Evolutionary conservation across 768 basidiomycete species (phyloP).

Genomic region (Lactarius akahatsu): DNA sequence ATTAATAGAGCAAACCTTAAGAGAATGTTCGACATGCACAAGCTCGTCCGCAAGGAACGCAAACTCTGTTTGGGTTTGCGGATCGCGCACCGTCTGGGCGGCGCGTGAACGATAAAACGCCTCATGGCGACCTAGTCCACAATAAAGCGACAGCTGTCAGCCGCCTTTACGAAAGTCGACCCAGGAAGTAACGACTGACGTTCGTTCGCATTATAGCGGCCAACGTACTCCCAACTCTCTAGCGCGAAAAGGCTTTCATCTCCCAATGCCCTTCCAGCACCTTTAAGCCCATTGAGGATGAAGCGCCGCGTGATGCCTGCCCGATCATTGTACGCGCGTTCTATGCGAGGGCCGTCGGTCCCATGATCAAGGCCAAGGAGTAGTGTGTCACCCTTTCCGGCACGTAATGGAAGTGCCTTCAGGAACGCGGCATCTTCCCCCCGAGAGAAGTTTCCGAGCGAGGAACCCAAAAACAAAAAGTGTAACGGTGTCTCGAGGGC

Average conservation of each 20-base stretch:
- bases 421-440: slow-evolving; percentile 72
- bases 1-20: slow-evolving; percentile 59
- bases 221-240: slow-evolving; percentile 73
- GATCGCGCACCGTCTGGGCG: slow-evolving; percentile 56
- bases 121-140: slow-evolving; percentile 67
- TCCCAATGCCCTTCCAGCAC: slow-evolving; percentile 67
- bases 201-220: slow-evolving; percentile 53
- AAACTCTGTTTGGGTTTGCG: slow-evolving; percentile 44
- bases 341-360: slow-evolving; percentile 66
- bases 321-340: slow-evolving; percentile 83
- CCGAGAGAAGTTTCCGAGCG: slow-evolving; percentile 85
- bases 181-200: slow-evolving; percentile 38
- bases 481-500: slow-evolving; percentile 56
- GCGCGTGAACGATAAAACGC: slow-evolving; percentile 74
- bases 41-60: slow-evolving; percentile 69
- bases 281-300: slow-evolving; percentile 82
- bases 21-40: slow-evolving; percentile 81
- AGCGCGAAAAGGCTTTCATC: slow-evolving; percentile 62
- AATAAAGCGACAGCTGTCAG: not conserved
- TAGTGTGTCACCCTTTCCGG: slow-evolving; percentile 76
- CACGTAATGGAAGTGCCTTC: slow-evolving; percentile 69
- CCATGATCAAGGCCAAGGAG: slow-evolving; percentile 90
- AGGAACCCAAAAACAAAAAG: slow-evolving; percentile 88
- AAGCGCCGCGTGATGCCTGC: slow-evolving; percentile 71
- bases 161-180: not conserved